Percentiles rank a stretch among this genome's conserved stretches.
These are phyloP conservation scores for Morella rubra DNA, from an alignment of 306 rosid species.

Conservation along the genomic window DNA sequence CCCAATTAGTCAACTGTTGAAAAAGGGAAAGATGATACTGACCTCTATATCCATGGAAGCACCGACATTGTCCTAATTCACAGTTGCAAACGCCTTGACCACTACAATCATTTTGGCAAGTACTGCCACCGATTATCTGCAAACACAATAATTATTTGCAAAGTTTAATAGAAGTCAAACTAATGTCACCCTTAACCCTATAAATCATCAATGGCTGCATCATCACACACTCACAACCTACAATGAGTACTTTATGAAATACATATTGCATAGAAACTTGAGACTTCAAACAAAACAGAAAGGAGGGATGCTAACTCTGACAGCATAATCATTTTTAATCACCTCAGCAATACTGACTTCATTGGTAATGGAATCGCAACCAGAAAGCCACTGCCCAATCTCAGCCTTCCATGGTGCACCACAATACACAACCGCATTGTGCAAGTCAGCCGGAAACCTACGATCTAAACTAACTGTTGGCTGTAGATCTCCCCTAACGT, in stretches of 20 bases:
- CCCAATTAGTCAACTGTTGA: background rate
- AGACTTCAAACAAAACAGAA: background rate
- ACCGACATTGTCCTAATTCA: constrained; percentile 83
- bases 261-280: background rate
- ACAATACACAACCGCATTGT: constrained; percentile 58
- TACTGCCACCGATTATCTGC: constrained; percentile 71
- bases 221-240: background rate
- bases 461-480: constrained; percentile 42
- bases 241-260: background rate
- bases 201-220: background rate
- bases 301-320: background rate
- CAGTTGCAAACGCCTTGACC: constrained; percentile 81
- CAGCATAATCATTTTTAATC: constrained; percentile 19
- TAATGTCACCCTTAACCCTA: constrained; percentile 23
- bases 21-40: constrained; percentile 30
- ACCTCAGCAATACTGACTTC: constrained; percentile 84
- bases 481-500: constrained; percentile 27
- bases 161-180: constrained; percentile 7
- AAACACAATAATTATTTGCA: constrained; percentile 24
- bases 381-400: constrained; percentile 88
- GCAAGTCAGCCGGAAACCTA: constrained; percentile 64
- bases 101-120: constrained; percentile 77
- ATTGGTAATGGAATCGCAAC: constrained; percentile 56
- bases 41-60: constrained; percentile 92
- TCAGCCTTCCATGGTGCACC: constrained; percentile 93